Evolutionary conservation across 192 early-diverging fungal species (phyloP).

Genomic region (Coemansia sp.): DNA sequence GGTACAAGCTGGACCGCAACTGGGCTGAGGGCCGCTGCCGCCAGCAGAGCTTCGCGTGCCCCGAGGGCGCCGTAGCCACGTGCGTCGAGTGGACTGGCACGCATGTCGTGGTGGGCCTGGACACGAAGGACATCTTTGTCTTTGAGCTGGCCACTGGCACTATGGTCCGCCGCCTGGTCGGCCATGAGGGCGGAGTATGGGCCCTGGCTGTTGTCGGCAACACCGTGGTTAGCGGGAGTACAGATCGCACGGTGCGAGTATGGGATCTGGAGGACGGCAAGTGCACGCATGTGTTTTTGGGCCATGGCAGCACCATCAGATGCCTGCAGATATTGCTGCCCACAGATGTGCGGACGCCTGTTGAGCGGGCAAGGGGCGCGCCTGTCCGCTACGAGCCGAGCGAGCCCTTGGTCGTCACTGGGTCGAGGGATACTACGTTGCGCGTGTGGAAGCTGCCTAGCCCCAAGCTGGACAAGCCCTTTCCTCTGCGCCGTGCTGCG

Average conservation of each 20-base stretch:
- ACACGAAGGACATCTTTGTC: constrained; percentile 92
- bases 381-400: constrained; percentile 63
- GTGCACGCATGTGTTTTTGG: constrained; percentile 94
- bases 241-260: constrained; percentile 92
- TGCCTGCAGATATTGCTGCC: constrained; percentile 90
- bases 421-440: constrained; percentile 92
- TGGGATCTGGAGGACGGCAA: constrained; percentile 93
- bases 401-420: constrained; percentile 90
- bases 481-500: constrained; percentile 29
- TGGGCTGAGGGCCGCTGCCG: constrained; percentile 79
- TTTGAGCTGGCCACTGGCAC: constrained; percentile 88
- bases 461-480: constrained; percentile 63
- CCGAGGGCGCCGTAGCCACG: constrained; percentile 86
- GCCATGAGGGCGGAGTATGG: constrained; percentile 98
- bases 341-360: constrained; percentile 54
- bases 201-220: constrained; percentile 89
- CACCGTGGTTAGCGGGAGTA: constrained; percentile 92
- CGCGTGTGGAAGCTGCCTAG: constrained; percentile 93
- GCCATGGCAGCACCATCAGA: constrained; percentile 94
- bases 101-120: constrained; percentile 93
- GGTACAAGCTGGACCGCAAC: constrained; percentile 81
- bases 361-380: constrained; percentile 35
- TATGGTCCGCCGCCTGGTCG: constrained; percentile 70
- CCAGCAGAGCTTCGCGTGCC: constrained; percentile 80
- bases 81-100: constrained; percentile 97